Percentiles rank a stretch among this genome's conserved stretches.
These are phyloP conservation scores for Cladosporium sp. DNA, from an alignment of 2,329 filamentous ascomycete genomes.

Conservation along the genomic window DNA sequence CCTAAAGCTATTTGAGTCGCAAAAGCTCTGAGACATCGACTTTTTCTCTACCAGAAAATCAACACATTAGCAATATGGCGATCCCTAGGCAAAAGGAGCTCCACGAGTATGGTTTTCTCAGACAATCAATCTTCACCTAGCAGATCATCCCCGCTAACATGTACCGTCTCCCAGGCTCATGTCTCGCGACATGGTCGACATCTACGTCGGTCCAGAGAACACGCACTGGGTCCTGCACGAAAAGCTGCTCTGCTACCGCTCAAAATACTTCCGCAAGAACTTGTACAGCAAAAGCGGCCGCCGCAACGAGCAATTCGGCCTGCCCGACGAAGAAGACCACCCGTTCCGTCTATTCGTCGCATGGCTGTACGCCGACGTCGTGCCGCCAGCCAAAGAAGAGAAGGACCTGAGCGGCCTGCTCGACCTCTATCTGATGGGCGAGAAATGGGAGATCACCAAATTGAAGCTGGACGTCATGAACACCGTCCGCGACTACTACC, in stretches of 20 bases:
- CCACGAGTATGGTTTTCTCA: conserved; percentile 4
- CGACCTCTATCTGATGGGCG: conserved; percentile 52
- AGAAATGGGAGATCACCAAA: conserved; percentile 49
- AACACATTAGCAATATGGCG: conserved; percentile 7
- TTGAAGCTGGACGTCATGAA: conserved; percentile 47
- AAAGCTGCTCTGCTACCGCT: conserved; percentile 53
- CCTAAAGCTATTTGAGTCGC: not conserved
- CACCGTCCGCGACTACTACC: conserved; percentile 48
- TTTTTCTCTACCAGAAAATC: not conserved
- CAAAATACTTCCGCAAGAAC: conserved; percentile 50
- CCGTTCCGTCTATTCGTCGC: conserved; percentile 50
- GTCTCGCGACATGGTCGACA: conserved; percentile 51
- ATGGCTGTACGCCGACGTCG: conserved; percentile 49
- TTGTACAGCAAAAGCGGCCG: conserved; percentile 41
- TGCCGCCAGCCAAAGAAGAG: conserved; percentile 47
- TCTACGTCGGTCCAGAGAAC: conserved; percentile 52
- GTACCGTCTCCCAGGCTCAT: conserved; percentile 49
- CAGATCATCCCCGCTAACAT: not conserved
- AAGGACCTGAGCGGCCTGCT: conserved; percentile 48
- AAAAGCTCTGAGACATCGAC: not conserved
- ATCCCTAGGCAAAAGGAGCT: conserved; percentile 10
- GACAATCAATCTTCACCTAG: not conserved
- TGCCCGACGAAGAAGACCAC: conserved; percentile 50
- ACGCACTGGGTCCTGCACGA: conserved; percentile 55
- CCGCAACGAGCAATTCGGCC: conserved; percentile 39